Base-by-base conservation (phyloP, 192 early-diverging fungal genomes). In the Backusella tuberculispora region DNA sequence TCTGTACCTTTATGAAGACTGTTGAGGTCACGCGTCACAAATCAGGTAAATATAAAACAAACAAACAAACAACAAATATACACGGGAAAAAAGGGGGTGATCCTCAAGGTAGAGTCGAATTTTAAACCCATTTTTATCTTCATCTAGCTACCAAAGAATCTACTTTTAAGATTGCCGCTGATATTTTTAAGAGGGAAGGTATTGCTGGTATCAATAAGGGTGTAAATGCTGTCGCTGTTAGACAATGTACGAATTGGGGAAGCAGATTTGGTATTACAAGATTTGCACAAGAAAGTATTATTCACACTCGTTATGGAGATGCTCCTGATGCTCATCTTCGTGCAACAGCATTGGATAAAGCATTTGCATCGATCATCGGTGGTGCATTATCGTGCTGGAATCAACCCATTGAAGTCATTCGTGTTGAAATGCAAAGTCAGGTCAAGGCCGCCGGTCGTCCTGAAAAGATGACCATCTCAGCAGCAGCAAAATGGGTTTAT, bases 201-300 rank as follows among this genome's bases (percentile, higher is more conserved):
- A 95, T 99, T 81, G 85, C 88, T 37, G 98, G 98, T 21, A 93
- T 99, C 78, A 99, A 99, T 87, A 98, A 98, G 86, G 98, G 98
- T 24, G 98, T 99, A 1, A 96, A 95, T 53, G 98, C 98, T n/a
- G 98, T 99, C 14, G 98, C 98, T 0, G 68, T 99, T 50, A 90
- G 98, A 60, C 98, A 99, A 80, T 93, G 93, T 81, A 99, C 98
- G 63, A 99, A 99, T 88, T 99, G 98, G 98, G 98, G 95, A n/a
- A 96, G 94, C 40, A 92, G 97, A 44, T 92, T 99, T 63, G 97
- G 93, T 70, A 90, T 95, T 50, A 86, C 93, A 14, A 91, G 93
- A 53, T 83, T 89, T 42, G 88, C 92, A 42, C 92, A 95, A 81
- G 92, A 91, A 69, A 75, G 72, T 9, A 91, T 92, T 44, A 86